Evolutionary conservation across 2,329 filamentous ascomycete genomes (phyloP), one percentile per base, ranked within the genome.

Genomic region (Microdochium bolleyi): DNA sequence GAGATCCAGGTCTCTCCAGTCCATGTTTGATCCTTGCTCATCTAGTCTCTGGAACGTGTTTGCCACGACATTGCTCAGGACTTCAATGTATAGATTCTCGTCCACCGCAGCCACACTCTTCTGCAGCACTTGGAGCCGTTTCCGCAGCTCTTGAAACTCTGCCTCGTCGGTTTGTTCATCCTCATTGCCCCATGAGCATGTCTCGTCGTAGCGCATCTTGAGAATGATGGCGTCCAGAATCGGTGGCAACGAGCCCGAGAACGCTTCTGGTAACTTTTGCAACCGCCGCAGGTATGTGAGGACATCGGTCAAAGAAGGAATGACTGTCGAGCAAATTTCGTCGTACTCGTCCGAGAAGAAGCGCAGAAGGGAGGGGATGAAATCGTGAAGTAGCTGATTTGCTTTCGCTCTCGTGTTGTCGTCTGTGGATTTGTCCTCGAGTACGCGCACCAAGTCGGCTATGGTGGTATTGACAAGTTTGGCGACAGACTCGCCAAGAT

Each of bases 301-400:
- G 49, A 97, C 81, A 63, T 99, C 95, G 49, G 89, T 96, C 52
- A 97, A 82, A 37, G 89, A 92, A 22, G 92, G 89, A 56, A 99
- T 95, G 54, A 97, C 90, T 13, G 90, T 94, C 34, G 92, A 95
- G 75, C 94, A 97, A 60, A 99, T 87, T 73, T 99, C 94, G 69
- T 99, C 94, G 68, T 95, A 99, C 66, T 99, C 92, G 69, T 99
- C 94, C 24, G 91, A 88, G 72, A 99, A 96, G 75, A 96, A 96
- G 38, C 92, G 88, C 50, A 99, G 76, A 13, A 97, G 79, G 60
- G 92, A 87, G 0, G 92, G 90, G 25, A 96, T 75, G 67, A 97
- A 97, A 41, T 83, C 81, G 64, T 88, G 87, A 51, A 97, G 77
- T 55, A 95, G 81, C 60, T 87, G 84, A 61, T 94, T 90, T 50